Evolutionary conservation across 2,329 filamentous ascomycete species (phyloP).

Genomic region (Colletotrichum graminicola): DNA sequence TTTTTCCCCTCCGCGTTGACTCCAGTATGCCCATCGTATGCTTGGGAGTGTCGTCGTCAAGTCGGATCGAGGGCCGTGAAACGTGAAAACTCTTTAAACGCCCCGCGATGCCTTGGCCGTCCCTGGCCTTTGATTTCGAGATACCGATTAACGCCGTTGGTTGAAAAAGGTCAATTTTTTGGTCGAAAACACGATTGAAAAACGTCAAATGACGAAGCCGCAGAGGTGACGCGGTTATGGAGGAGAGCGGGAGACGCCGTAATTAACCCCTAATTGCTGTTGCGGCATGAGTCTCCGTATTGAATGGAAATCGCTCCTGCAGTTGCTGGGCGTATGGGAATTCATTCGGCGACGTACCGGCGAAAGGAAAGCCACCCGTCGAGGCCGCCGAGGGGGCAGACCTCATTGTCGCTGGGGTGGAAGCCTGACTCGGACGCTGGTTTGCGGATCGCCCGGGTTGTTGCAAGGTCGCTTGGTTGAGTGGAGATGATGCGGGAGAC

Average conservation of each 20-base stretch:
- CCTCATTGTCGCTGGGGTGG: slow-evolving; percentile 52
- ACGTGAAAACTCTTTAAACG: slow-evolving; percentile 32
- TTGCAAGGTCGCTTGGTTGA: slow-evolving; percentile 44
- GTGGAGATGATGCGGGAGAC: slow-evolving; percentile 52
- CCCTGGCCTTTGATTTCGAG: slow-evolving; percentile 28
- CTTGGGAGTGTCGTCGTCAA: slow-evolving; percentile 26
- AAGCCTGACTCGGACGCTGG: slow-evolving; percentile 47
- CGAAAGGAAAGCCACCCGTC: slow-evolving; percentile 58
- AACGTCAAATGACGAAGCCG: slow-evolving; percentile 35
- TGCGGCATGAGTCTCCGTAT: slow-evolving; percentile 61
- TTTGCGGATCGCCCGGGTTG: slow-evolving; percentile 48
- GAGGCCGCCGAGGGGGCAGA: slow-evolving; percentile 61
- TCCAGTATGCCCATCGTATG: slow-evolving; percentile 35
- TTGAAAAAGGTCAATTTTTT: slow-evolving; percentile 19
- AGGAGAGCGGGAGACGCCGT: background rate
- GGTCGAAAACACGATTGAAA: slow-evolving; percentile 39
- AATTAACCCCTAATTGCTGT: slow-evolving; percentile 61
- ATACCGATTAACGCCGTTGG: slow-evolving; percentile 37
- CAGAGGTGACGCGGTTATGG: background rate
- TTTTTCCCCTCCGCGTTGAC: slow-evolving; percentile 8
- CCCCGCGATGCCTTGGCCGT: slow-evolving; percentile 33
- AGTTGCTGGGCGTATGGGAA: slow-evolving; percentile 56
- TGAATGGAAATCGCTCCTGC: slow-evolving; percentile 62
- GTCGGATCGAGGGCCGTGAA: slow-evolving; percentile 25
- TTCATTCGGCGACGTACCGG: slow-evolving; percentile 61